These are phyloP conservation scores for Petunia axillaris DNA, from an alignment of 257 asterid genomes.

Conservation along the genomic window DNA sequence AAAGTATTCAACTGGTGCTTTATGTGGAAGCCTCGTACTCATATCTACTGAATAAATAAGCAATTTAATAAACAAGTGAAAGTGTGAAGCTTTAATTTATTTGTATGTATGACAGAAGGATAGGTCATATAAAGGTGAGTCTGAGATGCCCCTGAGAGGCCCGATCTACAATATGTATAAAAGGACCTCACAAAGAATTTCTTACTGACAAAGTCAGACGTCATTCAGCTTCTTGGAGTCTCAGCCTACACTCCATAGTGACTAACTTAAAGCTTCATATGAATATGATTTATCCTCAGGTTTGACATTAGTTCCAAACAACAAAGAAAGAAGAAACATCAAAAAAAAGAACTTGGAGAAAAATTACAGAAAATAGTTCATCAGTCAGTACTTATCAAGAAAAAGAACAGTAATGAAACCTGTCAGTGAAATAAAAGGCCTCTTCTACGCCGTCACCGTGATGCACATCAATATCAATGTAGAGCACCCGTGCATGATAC, in stretches of 20 bases:
- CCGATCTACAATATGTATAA: background rate
- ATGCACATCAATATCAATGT: slow-evolving; percentile 98
- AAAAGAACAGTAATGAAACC: slow-evolving; percentile 46
- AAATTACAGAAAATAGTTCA: slow-evolving; percentile 4
- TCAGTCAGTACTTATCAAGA: background rate
- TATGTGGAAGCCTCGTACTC: background rate
- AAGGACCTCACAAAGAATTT: background rate
- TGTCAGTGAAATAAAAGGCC: slow-evolving; percentile 94
- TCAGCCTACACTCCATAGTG: background rate
- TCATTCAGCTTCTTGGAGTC: slow-evolving; percentile 14
- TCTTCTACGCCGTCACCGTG: slow-evolving; percentile 99
- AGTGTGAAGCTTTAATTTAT: background rate
- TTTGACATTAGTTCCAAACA: background rate
- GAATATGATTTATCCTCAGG: slow-evolving; percentile 12
- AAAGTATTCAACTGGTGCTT: slow-evolving; percentile 6
- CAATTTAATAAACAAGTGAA: slow-evolving; percentile 15
- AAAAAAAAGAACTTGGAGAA: background rate
- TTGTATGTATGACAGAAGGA: background rate
- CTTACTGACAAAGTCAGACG: background rate
- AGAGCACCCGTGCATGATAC: slow-evolving; percentile 92
- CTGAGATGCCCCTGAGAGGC: background rate
- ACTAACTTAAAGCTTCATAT: background rate
- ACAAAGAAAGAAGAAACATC: background rate
- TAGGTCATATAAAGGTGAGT: background rate
- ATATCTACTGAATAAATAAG: background rate